These are phyloP conservation scores for Scalesia atractyloides DNA, from an alignment of 129 eudicot species.

Conservation along the genomic window DNA sequence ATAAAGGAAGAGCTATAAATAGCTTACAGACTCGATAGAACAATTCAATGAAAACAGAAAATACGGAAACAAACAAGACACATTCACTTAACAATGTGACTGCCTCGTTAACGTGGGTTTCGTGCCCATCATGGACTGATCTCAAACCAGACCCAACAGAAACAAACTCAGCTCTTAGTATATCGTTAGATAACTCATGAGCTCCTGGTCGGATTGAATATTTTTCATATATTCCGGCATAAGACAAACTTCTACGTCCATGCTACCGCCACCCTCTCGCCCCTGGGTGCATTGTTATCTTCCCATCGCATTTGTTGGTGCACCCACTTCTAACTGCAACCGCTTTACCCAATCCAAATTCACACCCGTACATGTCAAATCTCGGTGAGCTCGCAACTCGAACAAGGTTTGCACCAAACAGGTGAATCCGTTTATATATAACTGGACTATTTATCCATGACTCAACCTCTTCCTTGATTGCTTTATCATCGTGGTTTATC, in stretches of 20 bases:
- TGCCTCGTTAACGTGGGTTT: no score
- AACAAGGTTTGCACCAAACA: background rate
- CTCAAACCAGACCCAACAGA: no score
- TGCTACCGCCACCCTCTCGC: constrained; percentile 36
- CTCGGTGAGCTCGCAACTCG: constrained; percentile 39
- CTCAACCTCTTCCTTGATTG: constrained; percentile 5
- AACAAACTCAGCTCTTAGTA: no score
- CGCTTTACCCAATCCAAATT: constrained; percentile 52
- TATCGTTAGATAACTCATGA: background rate
- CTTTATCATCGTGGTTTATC: constrained; percentile 9
- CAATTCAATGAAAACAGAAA: no score
- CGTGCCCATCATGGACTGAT: no score
- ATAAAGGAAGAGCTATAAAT: no score
- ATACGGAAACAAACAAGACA: background rate
- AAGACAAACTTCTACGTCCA: constrained; percentile 42
- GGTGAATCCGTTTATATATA: background rate
- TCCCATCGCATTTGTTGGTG: constrained; percentile 42
- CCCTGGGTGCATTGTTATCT: constrained; percentile 38
- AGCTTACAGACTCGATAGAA: no score
- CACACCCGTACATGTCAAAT: constrained; percentile 39
- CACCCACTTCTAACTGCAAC: constrained; percentile 41
- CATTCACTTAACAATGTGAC: no score
- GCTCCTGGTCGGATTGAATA: constrained; percentile 25
- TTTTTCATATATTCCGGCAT: constrained; percentile 22
- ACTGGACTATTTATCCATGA: constrained; percentile 23